These are phyloP conservation scores for Suillus clintonianus DNA, from an alignment of 768 basidiomycete species.

Conservation along the genomic window DNA sequence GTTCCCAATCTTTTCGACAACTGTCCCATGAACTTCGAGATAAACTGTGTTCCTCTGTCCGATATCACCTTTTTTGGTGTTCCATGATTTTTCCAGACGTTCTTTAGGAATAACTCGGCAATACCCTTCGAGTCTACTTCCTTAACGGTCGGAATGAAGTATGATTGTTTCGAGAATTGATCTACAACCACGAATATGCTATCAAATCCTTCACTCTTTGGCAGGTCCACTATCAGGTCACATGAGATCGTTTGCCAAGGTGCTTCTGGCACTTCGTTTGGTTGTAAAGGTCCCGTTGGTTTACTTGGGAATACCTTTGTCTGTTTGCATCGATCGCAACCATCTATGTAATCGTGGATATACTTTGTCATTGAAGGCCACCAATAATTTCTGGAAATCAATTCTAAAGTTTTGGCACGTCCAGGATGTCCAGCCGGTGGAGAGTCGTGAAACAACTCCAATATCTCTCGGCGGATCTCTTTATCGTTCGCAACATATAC, in stretches of 20 bases:
- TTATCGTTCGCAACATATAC: not conserved
- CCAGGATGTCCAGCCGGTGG: not conserved
- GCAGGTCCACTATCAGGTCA: slow-evolving; percentile 1
- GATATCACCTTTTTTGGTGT: not conserved
- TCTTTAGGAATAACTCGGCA: not conserved
- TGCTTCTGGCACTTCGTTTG: not conserved
- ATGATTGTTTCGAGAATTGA: not conserved
- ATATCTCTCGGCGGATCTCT: not conserved
- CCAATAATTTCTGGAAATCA: not conserved
- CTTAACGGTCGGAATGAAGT: slow-evolving; percentile 1
- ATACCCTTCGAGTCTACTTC: not conserved
- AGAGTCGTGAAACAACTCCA: not conserved
- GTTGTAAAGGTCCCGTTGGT: not conserved
- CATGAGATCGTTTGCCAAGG: slow-evolving; percentile 5
- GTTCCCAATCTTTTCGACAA: not conserved
- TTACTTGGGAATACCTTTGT: not conserved
- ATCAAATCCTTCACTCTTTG: not conserved
- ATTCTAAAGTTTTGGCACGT: not conserved
- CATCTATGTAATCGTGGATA: not conserved
- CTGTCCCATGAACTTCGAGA: not conserved
- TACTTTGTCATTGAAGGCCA: not conserved
- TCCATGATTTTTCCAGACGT: slow-evolving; percentile 7
- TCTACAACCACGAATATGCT: slow-evolving; percentile 1
- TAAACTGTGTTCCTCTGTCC: slow-evolving; percentile 4
- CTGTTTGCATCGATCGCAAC: not conserved